Evolutionary conservation across 208 protist species (phyloP).

Genomic region (Histomonas meleagridis): DNA sequence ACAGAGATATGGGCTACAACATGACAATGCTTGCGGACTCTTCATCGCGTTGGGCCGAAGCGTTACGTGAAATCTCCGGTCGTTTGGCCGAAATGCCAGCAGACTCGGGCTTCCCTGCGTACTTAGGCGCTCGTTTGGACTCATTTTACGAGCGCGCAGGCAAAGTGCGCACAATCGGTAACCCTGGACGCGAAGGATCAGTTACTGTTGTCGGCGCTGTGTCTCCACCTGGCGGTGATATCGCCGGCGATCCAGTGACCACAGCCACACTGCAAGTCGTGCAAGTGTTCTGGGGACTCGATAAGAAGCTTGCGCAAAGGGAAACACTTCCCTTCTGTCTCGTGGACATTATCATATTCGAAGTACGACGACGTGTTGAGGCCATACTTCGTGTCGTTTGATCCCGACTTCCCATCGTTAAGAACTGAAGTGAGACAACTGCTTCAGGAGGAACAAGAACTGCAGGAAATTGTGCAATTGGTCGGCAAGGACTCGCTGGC

Average conservation of each 20-base stretch:
- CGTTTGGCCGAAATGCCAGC: constrained; percentile 99
- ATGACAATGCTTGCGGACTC: constrained; percentile 99
- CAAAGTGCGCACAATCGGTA: constrained; percentile 43
- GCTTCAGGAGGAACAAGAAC: constrained; percentile 93
- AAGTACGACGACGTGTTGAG: constrained; percentile 92
- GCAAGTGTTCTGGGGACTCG: constrained; percentile 99
- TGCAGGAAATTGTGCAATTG: constrained; percentile 98
- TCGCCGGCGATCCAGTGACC: constrained; percentile 92
- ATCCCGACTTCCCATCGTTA: constrained; percentile 80
- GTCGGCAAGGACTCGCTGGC: constrained; percentile 95
- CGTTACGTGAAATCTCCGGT: constrained; percentile 98
- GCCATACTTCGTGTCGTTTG: constrained; percentile 79
- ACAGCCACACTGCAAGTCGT: constrained; percentile 95
- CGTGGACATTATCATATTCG: constrained; percentile 97
- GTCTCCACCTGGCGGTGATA: constrained; percentile 97
- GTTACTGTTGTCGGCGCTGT: constrained; percentile 96
- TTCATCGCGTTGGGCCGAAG: constrained; percentile 99
- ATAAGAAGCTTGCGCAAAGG: constrained; percentile 98
- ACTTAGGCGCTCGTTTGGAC: constrained; percentile 91
- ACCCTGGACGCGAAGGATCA: constrained; percentile 80
- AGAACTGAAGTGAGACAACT: constrained; percentile 72
- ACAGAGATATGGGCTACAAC: constrained; percentile 98
- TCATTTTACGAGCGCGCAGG: constrained; percentile 95
- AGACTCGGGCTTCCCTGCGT: constrained; percentile 96
- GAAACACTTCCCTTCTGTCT: constrained; percentile 99